Evolutionary conservation across 768 basidiomycete species (phyloP).

Genomic region (Amyloporia xantha): DNA sequence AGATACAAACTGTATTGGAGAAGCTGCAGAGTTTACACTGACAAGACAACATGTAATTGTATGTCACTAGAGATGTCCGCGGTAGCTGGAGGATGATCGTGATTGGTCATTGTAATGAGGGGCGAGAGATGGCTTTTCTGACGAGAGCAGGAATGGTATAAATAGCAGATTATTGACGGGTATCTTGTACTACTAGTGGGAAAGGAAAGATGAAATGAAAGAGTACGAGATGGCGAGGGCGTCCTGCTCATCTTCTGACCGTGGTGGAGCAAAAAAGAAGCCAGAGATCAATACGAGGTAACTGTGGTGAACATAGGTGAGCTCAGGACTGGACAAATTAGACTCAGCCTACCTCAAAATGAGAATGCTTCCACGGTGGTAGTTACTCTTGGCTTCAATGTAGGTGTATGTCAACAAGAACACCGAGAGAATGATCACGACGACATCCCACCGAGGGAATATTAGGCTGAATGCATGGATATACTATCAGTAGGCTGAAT

Average conservation of each 20-base stretch:
- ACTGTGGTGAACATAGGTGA: slow-evolving; percentile 33
- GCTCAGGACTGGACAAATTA: slow-evolving; percentile 3
- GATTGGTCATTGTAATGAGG: background rate
- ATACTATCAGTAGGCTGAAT: background rate
- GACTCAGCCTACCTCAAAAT: slow-evolving; percentile 67
- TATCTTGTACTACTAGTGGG: slow-evolving; percentile 3
- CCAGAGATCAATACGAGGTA: slow-evolving; percentile 89
- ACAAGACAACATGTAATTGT: slow-evolving; percentile 5
- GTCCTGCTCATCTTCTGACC: slow-evolving; percentile 16
- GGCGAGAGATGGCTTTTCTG: background rate
- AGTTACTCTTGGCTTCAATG: slow-evolving; percentile 98
- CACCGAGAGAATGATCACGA: slow-evolving; percentile 90
- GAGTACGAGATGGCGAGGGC: background rate
- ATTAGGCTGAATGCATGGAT: slow-evolving; percentile 69
- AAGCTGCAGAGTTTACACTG: slow-evolving; percentile 37
- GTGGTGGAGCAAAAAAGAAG: slow-evolving; percentile 80
- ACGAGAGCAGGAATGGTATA: slow-evolving; percentile 2
- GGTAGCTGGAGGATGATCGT: background rate
- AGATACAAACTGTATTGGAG: slow-evolving; percentile 36
- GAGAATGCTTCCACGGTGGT: slow-evolving; percentile 93
- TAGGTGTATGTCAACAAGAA: slow-evolving; percentile 98
- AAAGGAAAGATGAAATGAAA: slow-evolving; percentile 1
- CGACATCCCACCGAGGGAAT: slow-evolving; percentile 97
- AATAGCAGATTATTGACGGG: background rate
- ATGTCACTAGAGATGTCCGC: background rate